Evolutionary conservation across 352 stramenopile species (phyloP).

Genomic region (Phytopythium mirpurense): DNA sequence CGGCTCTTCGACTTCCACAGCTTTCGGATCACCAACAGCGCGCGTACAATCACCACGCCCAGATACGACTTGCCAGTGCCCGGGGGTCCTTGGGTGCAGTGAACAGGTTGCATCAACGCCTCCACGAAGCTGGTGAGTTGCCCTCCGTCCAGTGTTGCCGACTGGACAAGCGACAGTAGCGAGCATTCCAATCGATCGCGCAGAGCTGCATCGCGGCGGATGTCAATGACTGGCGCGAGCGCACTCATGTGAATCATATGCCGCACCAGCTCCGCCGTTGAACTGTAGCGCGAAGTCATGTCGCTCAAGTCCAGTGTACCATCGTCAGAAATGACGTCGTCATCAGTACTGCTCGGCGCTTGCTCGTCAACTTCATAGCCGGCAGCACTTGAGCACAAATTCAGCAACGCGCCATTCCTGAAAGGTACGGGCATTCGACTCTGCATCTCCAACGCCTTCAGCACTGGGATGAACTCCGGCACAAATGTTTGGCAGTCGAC

Average conservation of each 20-base stretch:
- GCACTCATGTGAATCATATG: constrained; percentile 50
- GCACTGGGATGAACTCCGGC: constrained; percentile 81
- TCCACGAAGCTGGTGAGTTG: constrained; percentile 73
- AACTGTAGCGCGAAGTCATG: not conserved
- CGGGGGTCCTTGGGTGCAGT: constrained; percentile 84
- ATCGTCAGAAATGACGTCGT: constrained; percentile 3
- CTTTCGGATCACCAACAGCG: constrained; percentile 66
- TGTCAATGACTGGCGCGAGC: constrained; percentile 77
- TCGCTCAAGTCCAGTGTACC: not conserved
- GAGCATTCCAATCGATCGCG: constrained; percentile 22
- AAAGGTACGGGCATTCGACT: constrained; percentile 70
- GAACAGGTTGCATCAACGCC: constrained; percentile 71
- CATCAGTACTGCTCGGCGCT: not conserved
- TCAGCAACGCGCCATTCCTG: constrained; percentile 63
- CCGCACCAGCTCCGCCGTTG: constrained; percentile 22
- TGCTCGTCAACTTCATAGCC: not conserved
- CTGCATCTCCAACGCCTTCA: constrained; percentile 77
- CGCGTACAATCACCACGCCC: constrained; percentile 75
- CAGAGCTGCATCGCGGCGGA: constrained; percentile 52
- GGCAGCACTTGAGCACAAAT: constrained; percentile 25
- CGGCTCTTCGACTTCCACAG: constrained; percentile 65
- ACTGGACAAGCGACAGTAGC: constrained; percentile 36
- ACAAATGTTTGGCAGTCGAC: constrained; percentile 88
- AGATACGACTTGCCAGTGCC: constrained; percentile 91
- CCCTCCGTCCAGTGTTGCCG: constrained; percentile 57